Evolutionary conservation across 2,329 filamentous ascomycete genomes (phyloP).

Genomic region (Stemphylium lycopersici): DNA sequence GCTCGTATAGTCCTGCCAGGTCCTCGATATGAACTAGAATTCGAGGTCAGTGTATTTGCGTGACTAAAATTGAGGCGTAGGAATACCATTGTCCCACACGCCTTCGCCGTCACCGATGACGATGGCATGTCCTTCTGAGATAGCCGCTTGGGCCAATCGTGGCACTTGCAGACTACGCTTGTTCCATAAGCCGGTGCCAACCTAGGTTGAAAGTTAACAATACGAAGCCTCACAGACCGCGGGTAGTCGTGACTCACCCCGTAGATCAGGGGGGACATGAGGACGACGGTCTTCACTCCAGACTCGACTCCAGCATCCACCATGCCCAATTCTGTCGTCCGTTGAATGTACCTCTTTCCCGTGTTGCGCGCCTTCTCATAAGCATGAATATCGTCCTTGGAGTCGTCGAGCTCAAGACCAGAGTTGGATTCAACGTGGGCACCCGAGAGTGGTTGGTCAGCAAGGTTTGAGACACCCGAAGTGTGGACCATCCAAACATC

Average conservation of each 20-base stretch:
- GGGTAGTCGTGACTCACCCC: background rate
- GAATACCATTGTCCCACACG: constrained; percentile 4
- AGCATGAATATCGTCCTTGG: background rate
- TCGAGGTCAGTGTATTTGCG: background rate
- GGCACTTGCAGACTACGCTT: constrained; percentile 6
- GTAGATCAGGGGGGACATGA: constrained; percentile 4
- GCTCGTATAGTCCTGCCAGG: constrained; percentile 1
- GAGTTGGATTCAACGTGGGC: constrained; percentile 1
- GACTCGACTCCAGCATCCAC: constrained; percentile 1
- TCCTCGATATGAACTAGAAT: constrained; percentile 3
- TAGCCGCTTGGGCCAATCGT: constrained; percentile 2
- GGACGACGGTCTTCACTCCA: constrained; percentile 1
- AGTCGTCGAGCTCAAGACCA: background rate
- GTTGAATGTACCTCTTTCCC: background rate
- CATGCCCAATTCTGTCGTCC: constrained; percentile 3
- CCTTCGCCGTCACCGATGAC: constrained; percentile 1
- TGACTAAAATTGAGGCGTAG: background rate
- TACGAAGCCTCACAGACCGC: background rate
- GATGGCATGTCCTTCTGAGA: constrained; percentile 2
- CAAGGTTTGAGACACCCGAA: constrained; percentile 3
- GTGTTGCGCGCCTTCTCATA: constrained; percentile 3
- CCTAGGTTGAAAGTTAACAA: background rate
- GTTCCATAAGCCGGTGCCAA: constrained; percentile 1
- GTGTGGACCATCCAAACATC: constrained; percentile 4
- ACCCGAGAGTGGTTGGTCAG: background rate